Base-by-base conservation (phyloP, 495 filamentous ascomycete species). In the Hyaloscypha bicolor region DNA sequence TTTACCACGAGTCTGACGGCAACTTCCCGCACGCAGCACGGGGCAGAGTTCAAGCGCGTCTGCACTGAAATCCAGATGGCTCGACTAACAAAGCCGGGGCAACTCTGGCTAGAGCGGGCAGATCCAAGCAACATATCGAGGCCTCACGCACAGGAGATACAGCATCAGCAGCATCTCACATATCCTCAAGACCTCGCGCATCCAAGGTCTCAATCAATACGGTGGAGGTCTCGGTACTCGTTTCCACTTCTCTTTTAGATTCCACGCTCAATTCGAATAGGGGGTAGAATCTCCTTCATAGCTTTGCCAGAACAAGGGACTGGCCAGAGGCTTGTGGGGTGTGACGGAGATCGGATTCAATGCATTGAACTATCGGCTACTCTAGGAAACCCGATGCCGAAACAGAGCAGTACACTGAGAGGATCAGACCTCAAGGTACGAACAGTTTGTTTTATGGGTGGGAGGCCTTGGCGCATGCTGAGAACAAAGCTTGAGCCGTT, bases 291-390 rank as follows among this genome's bases (percentile, higher is more conserved):
- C 67, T 4, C 75, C 75, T 0, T 63, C 42, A 0, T 74, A 70
- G 73, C 65, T 76, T 1, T 76, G 72, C 52, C 51, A 58, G 48
- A 60, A 22, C 1, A 60, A 32, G 37, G 11, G 25, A 9, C 29
- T 52, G 14, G 31, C 22, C 8, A 25, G 57, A 56, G 29, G 4
- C 9, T 25, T 58, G 6, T 35, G 14, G 39, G 42, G 64, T 30
- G 70, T 71, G 11, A 77, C 73, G 3, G 73, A 75, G 62, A 69
- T 75, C 60, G 72, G 68, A 5, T 74, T 66, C 57, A 75, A 77
- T 73, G 70, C 68, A 2, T 57, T 75, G 11, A 59, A 68, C 0
- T 59, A 55, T 21, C 25, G 75, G 14, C 16, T 72, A 62, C 25
- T 25, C 25, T 25, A 25, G 68, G 68, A 30, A 66, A 63, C 39